Base-by-base conservation (phyloP, 2,329 filamentous ascomycete species). In the Fusarium pilosicola region DNA sequence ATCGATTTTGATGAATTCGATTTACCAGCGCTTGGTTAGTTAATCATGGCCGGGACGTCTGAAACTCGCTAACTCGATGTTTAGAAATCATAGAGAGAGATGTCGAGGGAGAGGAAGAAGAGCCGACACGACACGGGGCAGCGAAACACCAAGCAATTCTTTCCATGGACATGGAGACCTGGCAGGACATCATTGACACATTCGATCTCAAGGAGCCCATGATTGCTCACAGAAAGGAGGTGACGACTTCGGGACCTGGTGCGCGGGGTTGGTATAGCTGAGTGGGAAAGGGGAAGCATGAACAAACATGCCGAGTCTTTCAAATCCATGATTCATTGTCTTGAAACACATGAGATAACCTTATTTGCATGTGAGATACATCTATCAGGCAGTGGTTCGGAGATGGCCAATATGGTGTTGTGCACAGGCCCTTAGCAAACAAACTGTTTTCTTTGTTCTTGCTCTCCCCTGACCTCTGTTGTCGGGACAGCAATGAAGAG, bases 71-170 rank as follows among this genome's bases (percentile, higher is more conserved):
- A 68, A 77, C 78, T 62, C 79, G 58, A 54, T 30, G 22, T 48
- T 9, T 57, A 82, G 86, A 80, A 64, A 76, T 80, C 26, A 79
- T 82, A 39, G 64, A 85, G 77, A 70, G 81, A 78, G 78, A 87
- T 81, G 73, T 87, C 77, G 78, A 88, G 56, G 73, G 86, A 77
- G 78, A 87, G 57, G 85, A 85, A 62, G 87, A 86, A 74, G 85
- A 85, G 32, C 77, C 78, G 22, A 80, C 83, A 26, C 81, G 81
- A 62, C 86, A 89, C 68, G 88, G 89, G 45, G 85, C 89, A 24
- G 86, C 90, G 67, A 91, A 93, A 76, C 92, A 96, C 71, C 96
- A 99, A 83, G 94, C 95, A 18, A 92, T 99, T 28, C 90, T 98
- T 80, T 92, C 93, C 18, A 89, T 99, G 70, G 95, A 98, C 76